phyloP scores from a whole-genome alignment of 78 protist genomes.

The Isochrysis galbana region DNA sequence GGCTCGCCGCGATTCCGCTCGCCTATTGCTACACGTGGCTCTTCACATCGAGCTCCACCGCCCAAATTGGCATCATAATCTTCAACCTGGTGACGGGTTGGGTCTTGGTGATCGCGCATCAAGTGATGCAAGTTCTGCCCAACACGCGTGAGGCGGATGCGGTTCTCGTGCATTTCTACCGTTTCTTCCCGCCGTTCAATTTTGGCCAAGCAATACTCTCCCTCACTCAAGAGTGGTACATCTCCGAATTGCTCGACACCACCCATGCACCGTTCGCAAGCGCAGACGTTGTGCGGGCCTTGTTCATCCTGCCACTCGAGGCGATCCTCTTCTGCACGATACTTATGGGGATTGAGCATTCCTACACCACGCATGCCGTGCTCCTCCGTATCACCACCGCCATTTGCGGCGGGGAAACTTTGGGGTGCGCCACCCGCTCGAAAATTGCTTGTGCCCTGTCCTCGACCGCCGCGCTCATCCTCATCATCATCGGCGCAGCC shows the following conservation, averaged over 20 bases:
- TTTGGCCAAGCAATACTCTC: not conserved
- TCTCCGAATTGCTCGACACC: not conserved
- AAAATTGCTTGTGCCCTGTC: not conserved
- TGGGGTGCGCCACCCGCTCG: not conserved
- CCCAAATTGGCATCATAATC: not conserved
- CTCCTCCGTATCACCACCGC: not conserved
- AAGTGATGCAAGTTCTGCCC: not conserved
- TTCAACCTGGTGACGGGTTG: not conserved
- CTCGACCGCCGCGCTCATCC: not conserved
- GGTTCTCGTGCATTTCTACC: not conserved
- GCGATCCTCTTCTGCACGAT: not conserved
- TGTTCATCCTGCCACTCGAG: not conserved
- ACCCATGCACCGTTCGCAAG: not conserved
- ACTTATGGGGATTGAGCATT: not conserved
- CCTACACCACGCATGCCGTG: not conserved
- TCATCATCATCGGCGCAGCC: not conserved
- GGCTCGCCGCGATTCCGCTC: constrained; percentile 6
- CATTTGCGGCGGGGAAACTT: not conserved
- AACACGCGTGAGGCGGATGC: not conserved
- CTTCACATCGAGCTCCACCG: not conserved
- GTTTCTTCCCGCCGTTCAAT: not conserved
- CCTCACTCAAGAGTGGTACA: not conserved
- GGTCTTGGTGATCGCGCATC: not conserved
- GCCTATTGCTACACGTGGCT: not conserved
- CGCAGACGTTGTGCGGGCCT: not conserved